A percentile compares a stretch with the other conserved stretches of the same genome.
These are phyloP conservation scores for Cyberlindnera americana DNA, from an alignment of 805 yeast genomes.

Conservation along the genomic window DNA sequence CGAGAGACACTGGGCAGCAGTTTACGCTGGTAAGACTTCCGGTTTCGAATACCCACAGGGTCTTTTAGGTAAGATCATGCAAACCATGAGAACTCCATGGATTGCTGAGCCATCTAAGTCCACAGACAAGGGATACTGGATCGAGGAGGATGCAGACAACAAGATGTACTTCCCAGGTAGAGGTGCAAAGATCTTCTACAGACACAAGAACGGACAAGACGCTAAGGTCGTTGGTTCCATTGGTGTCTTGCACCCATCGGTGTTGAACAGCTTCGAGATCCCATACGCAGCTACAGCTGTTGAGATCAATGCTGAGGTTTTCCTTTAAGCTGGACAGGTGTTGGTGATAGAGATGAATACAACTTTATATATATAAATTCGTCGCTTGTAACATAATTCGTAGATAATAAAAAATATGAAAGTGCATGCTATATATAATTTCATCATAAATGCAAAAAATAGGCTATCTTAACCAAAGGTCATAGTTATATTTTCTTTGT, in stretches of 20 bases:
- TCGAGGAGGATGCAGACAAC: constrained; percentile 62
- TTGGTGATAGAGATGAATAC: neutral
- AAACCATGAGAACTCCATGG: constrained; percentile 90
- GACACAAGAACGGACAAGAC: constrained; percentile 56
- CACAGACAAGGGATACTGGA: constrained; percentile 79
- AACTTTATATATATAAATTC: neutral
- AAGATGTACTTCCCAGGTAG: constrained; percentile 93
- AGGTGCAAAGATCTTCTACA: constrained; percentile 84
- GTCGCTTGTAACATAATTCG: no score
- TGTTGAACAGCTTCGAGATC: constrained; percentile 77
- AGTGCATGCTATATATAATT: no score
- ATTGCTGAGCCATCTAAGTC: constrained; percentile 44
- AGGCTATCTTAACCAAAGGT: constrained; percentile 17
- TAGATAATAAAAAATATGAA: no score
- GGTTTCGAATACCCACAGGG: constrained; percentile 97
- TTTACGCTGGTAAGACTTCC: constrained; percentile 90
- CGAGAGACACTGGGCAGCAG: constrained; percentile 93
- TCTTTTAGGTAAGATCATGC: constrained; percentile 89
- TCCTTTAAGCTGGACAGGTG: constrained; percentile 46
- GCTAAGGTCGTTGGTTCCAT: constrained; percentile 69
- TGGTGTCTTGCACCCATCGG: constrained; percentile 97
- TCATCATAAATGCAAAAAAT: no score
- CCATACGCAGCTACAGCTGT: constrained; percentile 92
- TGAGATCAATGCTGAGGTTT: constrained; percentile 86
- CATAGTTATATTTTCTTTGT: constrained; percentile 22